These are phyloP conservation scores for Nicotiana sylvestris DNA, from an alignment of 257 asterid genomes.

Conservation along the genomic window DNA sequence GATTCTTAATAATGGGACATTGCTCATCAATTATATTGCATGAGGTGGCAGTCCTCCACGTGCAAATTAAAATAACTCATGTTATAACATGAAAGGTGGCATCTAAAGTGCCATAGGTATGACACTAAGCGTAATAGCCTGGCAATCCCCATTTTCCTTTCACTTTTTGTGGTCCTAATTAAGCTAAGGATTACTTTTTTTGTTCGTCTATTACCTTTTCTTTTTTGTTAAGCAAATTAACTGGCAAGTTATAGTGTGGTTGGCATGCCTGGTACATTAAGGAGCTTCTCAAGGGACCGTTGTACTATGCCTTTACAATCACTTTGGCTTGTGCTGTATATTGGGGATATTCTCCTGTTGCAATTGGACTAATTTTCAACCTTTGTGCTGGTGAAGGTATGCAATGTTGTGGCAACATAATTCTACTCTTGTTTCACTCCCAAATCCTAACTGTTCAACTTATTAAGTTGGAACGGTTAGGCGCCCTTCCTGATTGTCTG, in stretches of 20 bases:
- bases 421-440: neutral
- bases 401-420: neutral
- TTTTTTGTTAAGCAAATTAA: neutral
- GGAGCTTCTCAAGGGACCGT: conserved; percentile 94
- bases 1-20: too few species aligned
- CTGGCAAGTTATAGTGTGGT: conserved; percentile 19
- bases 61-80: too few species aligned
- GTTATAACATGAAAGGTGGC: too few species aligned
- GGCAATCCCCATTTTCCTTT: neutral
- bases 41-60: too few species aligned
- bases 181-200: neutral
- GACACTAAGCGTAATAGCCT: neutral
- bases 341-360: conserved; percentile 92
- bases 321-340: conserved; percentile 65
- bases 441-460: neutral
- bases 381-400: conserved; percentile 98
- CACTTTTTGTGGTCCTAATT: neutral
- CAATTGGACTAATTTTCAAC: conserved; percentile 79
- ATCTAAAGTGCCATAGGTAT: too few species aligned
- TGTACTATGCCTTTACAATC: conserved; percentile 80
- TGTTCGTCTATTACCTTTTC: neutral
- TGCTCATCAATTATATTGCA: too few species aligned
- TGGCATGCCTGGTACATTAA: conserved; percentile 33
- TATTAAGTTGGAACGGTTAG: neutral
- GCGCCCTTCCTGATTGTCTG: neutral